Percentiles rank a stretch among this genome's conserved stretches.
These are phyloP conservation scores for Lenwebbia sp. DNA, from an alignment of 345 rosid genomes.

Conservation along the genomic window DNA sequence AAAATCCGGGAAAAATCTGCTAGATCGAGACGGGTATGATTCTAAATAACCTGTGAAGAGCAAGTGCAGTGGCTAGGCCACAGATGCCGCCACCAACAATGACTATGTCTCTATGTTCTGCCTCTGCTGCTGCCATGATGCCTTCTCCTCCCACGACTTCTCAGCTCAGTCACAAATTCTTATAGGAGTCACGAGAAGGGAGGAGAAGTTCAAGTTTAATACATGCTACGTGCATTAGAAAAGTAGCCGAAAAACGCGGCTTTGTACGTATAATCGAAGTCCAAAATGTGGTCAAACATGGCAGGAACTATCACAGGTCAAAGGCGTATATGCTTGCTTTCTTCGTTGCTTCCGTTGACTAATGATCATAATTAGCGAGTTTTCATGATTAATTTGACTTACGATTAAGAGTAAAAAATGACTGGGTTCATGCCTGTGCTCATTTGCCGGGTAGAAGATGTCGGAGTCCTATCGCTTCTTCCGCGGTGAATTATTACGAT, in stretches of 20 bases:
- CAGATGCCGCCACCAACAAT: slow-evolving; percentile 5
- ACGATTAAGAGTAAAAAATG: neutral
- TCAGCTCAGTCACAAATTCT: neutral
- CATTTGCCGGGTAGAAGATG: neutral
- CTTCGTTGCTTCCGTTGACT: neutral
- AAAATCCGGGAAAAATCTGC: neutral
- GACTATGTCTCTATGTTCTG: neutral
- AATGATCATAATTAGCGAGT: neutral
- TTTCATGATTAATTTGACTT: neutral
- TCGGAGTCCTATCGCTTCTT: neutral
- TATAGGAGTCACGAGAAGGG: neutral
- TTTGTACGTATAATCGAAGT: neutral
- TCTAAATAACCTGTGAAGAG: slow-evolving; percentile 8
- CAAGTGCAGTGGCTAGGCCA: slow-evolving; percentile 12
- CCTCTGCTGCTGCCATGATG: neutral
- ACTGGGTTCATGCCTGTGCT: neutral
- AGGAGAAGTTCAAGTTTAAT: neutral
- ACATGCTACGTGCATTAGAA: neutral
- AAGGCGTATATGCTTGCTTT: neutral
- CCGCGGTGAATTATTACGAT: neutral
- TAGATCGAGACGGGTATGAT: neutral
- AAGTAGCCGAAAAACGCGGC: neutral
- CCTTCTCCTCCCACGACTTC: neutral
- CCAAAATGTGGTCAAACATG: neutral
- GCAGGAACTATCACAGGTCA: neutral